These are phyloP conservation scores for Meripilus lineatus DNA, from an alignment of 1,284 basidiomycete genomes.

Conservation along the genomic window DNA sequence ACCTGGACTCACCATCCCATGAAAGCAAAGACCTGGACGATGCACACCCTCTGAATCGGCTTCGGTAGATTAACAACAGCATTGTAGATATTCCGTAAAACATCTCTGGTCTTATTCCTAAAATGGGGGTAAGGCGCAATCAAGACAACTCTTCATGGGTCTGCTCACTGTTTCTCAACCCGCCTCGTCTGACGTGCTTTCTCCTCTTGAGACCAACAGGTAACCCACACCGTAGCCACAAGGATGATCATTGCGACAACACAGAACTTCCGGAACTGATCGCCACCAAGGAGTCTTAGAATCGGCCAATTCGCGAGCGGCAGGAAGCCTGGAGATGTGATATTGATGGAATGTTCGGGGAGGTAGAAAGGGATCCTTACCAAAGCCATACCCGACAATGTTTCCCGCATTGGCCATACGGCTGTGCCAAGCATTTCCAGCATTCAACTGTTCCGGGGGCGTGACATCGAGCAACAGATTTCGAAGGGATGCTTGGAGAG, in stretches of 20 bases:
- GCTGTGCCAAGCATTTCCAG: slow-evolving; percentile 98
- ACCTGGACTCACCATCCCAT: slow-evolving; percentile 75
- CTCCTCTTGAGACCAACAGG: slow-evolving; percentile 80
- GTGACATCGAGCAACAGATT: slow-evolving; percentile 90
- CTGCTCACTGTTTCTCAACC: slow-evolving; percentile 38
- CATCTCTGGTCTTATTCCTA: slow-evolving; percentile 49
- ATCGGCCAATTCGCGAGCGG: slow-evolving; percentile 75
- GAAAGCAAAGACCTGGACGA: slow-evolving; percentile 87
- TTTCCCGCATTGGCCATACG: slow-evolving; percentile 94
- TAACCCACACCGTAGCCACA: slow-evolving; percentile 79
- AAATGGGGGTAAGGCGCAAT: slow-evolving; percentile 9
- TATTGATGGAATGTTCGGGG: neutral
- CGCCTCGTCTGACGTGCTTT: slow-evolving; percentile 47
- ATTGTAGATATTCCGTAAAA: slow-evolving; percentile 71
- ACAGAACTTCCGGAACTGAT: slow-evolving; percentile 95
- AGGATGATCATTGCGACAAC: slow-evolving; percentile 81
- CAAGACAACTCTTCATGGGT: neutral
- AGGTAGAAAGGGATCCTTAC: slow-evolving; percentile 35
- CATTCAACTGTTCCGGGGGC: slow-evolving; percentile 81
- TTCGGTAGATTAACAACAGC: slow-evolving; percentile 75
- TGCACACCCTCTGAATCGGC: slow-evolving; percentile 84
- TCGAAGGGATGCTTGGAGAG: slow-evolving; percentile 87
- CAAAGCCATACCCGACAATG: slow-evolving; percentile 88
- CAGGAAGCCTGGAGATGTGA: slow-evolving; percentile 62
- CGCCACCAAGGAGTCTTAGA: slow-evolving; percentile 81